Evolutionary conservation across 768 basidiomycete genomes (phyloP), one percentile per base, ranked within the genome.

Genomic region (Russula griseocarnosa): DNA sequence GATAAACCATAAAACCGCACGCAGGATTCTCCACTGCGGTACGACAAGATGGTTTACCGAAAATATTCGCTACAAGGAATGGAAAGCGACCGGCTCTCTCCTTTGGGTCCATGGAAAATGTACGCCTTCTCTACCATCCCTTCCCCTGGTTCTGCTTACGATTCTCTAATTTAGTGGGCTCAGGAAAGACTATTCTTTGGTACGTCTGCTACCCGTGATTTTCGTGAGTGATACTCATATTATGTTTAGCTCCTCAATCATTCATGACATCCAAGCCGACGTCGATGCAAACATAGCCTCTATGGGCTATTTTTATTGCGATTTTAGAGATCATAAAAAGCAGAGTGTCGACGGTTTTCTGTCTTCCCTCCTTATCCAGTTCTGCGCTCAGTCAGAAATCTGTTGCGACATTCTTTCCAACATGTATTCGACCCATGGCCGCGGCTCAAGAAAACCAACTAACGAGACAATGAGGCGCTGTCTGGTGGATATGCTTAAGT

Each of bases 101-200:
- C n/a, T 62, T 24, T 62, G 61, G 61, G 42, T 62, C n/a, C 26
- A 62, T 18, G 61, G 61, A 14, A 62, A 57, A 62, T 52, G 61
- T 57, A 20, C 3, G 26, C 22, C 18, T 6, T 57, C 30, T 11
- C 49, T 3, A 16, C 1, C 18, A n/a, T 28, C 26, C 13, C 0
- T 28, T 2, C 36, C 28, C n/a, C 34, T 6, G 30, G 40, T 7
- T 22, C 14, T 13, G 24, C 38, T 52, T 14, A 50, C 24, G 14
- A 24, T 18, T 57, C 44, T 13, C 0, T 22, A 2, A 16, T 30
- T 20, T 44, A 62, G 61, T 42, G 55, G 61, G 61, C 22, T 57
- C 61, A 49, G 61, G 61, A 30, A 62, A 62, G 52, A 62, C 47
- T 16, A 44, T 62, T 10, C 55, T 62, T 14, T 62, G 61, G 61